Evolutionary conservation across 1,139 yeast genomes (phyloP).

Genomic region (Scheffersomyces parashehatae): DNA sequence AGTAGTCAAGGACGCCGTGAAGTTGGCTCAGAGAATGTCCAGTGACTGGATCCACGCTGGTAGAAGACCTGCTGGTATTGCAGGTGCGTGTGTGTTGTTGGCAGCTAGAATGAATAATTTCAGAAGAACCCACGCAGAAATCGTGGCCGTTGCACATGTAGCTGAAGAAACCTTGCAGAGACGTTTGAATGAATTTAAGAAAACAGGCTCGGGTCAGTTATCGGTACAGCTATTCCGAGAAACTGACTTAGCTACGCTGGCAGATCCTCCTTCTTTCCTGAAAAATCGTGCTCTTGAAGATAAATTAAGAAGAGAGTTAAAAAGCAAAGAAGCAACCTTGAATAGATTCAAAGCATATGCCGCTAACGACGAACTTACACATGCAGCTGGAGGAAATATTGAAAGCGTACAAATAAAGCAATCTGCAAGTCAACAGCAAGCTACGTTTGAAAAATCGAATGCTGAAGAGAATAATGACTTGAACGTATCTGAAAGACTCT

Average conservation of each 20-base stretch:
- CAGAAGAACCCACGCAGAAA: slow-evolving; percentile 87
- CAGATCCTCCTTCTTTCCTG: slow-evolving; percentile 82
- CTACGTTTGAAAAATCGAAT: no score
- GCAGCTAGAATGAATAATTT: slow-evolving; percentile 97
- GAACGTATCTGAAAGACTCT: not conserved
- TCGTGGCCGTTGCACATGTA: slow-evolving; percentile 93
- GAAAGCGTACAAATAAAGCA: slow-evolving; percentile 15
- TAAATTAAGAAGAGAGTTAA: slow-evolving; percentile 22
- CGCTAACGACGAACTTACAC: not conserved
- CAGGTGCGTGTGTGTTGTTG: slow-evolving; percentile 90
- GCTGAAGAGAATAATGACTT: no score
- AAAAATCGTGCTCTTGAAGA: slow-evolving; percentile 43
- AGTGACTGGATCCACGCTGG: slow-evolving; percentile 97
- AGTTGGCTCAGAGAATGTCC: slow-evolving; percentile 86
- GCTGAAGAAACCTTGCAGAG: slow-evolving; percentile 92
- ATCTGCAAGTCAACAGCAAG: slow-evolving; percentile 6
- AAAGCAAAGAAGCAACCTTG: slow-evolving; percentile 36
- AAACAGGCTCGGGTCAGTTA: slow-evolving; percentile 71
- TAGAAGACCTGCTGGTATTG: slow-evolving; percentile 96
- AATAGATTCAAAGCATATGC: slow-evolving; percentile 18
- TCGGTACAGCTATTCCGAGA: slow-evolving; percentile 74
- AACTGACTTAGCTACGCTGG: slow-evolving; percentile 40
- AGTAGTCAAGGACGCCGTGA: slow-evolving; percentile 84
- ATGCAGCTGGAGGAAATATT: slow-evolving; percentile 1
- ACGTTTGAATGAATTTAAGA: slow-evolving; percentile 82